Evolutionary conservation across 805 yeast species (phyloP), one percentile per base, ranked within the genome.

Genomic region (Yamadazyma olivae): DNA sequence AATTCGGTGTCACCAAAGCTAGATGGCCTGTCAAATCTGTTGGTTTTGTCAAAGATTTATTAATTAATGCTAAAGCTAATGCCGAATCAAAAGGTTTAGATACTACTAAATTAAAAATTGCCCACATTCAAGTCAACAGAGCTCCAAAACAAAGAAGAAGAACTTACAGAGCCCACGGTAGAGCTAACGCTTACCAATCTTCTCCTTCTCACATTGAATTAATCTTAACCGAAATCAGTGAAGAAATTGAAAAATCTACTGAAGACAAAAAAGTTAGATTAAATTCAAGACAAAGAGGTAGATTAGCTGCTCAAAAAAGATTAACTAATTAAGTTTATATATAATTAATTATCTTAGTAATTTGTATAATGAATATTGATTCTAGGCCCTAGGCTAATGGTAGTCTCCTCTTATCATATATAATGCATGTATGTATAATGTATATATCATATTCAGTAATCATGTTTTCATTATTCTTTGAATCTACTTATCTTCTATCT

Each of bases 81-180:
- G 99, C 99, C 72, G 98, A 90, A 72, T 76, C 95, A 60, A 93
- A 93, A 82, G 99, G 99, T 65, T 88, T 93, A 75, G 97, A 93
- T 71, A 80, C 85, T 61, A 79, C 95, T 60, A 87, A 85, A 71
- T 85, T 93, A 70, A 84, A 83, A 76, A 81, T 93, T 66, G 83
- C 95, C 58, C 98, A 93, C 86, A 91, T 93, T 70, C 99, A 93
- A 81, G 99, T 91, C 67, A 93, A 93, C 95, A 96, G 89, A 74
- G 99, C 99, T 64, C 99, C 99, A 77, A 89, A 89, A 79, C 95
- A 88, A 79, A 93, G 98, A 83, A 91, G 99, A 81, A 89, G 99
- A 80, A 93, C 99, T 67, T 93, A 79, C 96, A 90, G 99, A 84
- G 99, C 99, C 64, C 98, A 91, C 84, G 99, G 99, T 86, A 93